Percentiles rank a stretch among this genome's conserved stretches.
Conservation (phyloP, 2,329 filamentous ascomycete species). For the Rasamsonia emersonii region DNA sequence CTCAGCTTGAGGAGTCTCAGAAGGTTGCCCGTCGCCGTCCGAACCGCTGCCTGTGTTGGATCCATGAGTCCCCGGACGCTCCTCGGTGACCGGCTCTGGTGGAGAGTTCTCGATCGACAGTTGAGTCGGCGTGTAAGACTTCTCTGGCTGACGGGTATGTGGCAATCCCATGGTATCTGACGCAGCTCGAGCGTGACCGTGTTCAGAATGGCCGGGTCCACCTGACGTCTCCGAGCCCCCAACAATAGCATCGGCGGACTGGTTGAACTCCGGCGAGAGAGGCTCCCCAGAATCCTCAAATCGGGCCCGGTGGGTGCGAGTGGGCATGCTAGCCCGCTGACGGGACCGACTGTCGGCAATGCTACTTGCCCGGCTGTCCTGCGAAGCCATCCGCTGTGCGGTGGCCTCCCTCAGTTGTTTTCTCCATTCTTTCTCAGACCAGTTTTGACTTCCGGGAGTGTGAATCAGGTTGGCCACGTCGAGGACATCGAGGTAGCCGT, state of each 20-base stretch:
- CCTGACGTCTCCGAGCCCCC: conserved; percentile 11
- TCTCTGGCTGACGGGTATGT: conserved; percentile 5
- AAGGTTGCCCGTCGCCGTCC: conserved; percentile 27
- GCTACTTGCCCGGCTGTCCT: conserved; percentile 39
- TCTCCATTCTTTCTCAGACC: conserved; percentile 86
- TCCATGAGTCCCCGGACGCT: conserved; percentile 15
- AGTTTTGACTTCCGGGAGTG: conserved; percentile 63
- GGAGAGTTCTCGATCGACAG: conserved; percentile 19
- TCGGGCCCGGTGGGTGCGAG: conserved; percentile 26
- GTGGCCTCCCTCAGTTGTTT: conserved; percentile 83
- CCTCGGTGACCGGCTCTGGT: conserved; percentile 27
- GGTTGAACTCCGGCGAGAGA: conserved; percentile 20
- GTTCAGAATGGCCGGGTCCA: conserved; percentile 4
- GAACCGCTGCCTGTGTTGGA: conserved; percentile 32
- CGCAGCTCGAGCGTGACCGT: conserved; percentile 20
- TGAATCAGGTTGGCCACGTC: conserved; percentile 77
- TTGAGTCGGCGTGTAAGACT: conserved; percentile 8
- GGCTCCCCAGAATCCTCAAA: conserved; percentile 18
- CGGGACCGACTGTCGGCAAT: conserved; percentile 48
- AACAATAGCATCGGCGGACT: conserved; percentile 28
- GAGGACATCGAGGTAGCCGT: conserved; percentile 81
- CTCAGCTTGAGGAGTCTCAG: conserved; percentile 15
- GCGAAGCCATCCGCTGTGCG: conserved; percentile 38
- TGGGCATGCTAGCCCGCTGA: conserved; percentile 29
- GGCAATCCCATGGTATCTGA: conserved; percentile 24